Evolutionary conservation across 2,329 filamentous ascomycete genomes (phyloP).

Genomic region (Penicillium sp.): DNA sequence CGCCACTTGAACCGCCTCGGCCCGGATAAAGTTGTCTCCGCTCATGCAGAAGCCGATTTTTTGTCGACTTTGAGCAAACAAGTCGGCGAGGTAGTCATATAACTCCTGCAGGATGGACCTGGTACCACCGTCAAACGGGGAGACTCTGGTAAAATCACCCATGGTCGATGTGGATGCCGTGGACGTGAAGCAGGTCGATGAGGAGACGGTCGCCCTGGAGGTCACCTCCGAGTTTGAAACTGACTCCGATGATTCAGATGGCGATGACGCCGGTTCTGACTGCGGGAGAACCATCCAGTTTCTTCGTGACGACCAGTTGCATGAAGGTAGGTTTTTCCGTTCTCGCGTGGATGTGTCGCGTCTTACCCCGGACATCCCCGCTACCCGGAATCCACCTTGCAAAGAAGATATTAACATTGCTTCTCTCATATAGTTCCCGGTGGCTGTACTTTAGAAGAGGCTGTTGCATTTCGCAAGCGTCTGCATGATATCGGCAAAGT

Average conservation of each 20-base stretch:
- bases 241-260: conserved; percentile 39
- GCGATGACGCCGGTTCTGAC: conserved; percentile 65
- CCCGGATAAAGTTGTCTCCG: conserved; percentile 34
- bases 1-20: conserved; percentile 24
- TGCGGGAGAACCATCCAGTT: conserved; percentile 65
- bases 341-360: neutral
- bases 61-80: conserved; percentile 23
- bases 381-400: conserved; percentile 18
- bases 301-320: conserved; percentile 55
- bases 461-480: conserved; percentile 66
- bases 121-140: conserved; percentile 35
- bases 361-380: conserved; percentile 23
- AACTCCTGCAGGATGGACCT: conserved; percentile 40
- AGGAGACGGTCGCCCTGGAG: conserved; percentile 30
- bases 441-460: conserved; percentile 68
- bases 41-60: conserved; percentile 29
- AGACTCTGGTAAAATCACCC: conserved; percentile 36
- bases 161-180: conserved; percentile 39
- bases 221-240: conserved; percentile 38
- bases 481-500: conserved; percentile 75
- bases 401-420: conserved; percentile 11
- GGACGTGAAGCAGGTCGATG: conserved; percentile 26
- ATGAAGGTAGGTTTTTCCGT: conserved; percentile 46
- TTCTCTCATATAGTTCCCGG: conserved; percentile 42
- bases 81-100: conserved; percentile 34